Conservation (phyloP, 371 early-diverging fungal genomes). For the Mitosporidium daphniae region DNA sequence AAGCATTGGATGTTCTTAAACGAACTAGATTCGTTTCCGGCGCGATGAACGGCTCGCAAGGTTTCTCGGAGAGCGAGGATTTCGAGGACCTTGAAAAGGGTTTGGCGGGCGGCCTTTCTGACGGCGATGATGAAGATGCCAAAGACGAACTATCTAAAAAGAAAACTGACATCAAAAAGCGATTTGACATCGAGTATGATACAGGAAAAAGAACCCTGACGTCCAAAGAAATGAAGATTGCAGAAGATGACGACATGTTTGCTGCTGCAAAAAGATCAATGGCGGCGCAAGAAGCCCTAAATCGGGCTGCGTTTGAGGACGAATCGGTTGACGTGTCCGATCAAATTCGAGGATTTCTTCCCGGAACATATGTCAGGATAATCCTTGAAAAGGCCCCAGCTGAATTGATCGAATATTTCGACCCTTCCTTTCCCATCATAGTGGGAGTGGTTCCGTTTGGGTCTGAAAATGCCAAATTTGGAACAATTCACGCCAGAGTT, state of each 20-base stretch:
- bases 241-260: constrained; percentile 1
- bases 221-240: constrained; percentile 18
- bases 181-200: constrained; percentile 59
- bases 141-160: constrained; percentile 20
- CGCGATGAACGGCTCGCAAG: no score
- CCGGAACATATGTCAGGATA: constrained; percentile 65
- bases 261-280: constrained; percentile 25
- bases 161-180: constrained; percentile 47
- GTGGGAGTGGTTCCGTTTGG: no score
- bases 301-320: constrained; percentile 34
- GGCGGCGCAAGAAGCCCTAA: constrained; percentile 29
- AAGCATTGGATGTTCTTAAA: no score
- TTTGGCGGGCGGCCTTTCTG: constrained; percentile 3
- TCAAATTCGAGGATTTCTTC: constrained; percentile 36
- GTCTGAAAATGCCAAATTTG: no score
- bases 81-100: constrained; percentile 6
- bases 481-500: constrained; percentile 21
- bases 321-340: constrained; percentile 32
- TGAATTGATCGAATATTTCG: constrained; percentile 59
- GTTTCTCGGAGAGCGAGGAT: constrained; percentile 9
- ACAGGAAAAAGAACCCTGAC: constrained; percentile 25
- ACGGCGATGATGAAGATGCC: constrained; percentile 11
- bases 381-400: constrained; percentile 45
- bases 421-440: constrained; percentile 42
- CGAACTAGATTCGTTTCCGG: no score